Evolutionary conservation across 2,329 filamentous ascomycete species (phyloP).

Genomic region (Penicillium brasilianum): DNA sequence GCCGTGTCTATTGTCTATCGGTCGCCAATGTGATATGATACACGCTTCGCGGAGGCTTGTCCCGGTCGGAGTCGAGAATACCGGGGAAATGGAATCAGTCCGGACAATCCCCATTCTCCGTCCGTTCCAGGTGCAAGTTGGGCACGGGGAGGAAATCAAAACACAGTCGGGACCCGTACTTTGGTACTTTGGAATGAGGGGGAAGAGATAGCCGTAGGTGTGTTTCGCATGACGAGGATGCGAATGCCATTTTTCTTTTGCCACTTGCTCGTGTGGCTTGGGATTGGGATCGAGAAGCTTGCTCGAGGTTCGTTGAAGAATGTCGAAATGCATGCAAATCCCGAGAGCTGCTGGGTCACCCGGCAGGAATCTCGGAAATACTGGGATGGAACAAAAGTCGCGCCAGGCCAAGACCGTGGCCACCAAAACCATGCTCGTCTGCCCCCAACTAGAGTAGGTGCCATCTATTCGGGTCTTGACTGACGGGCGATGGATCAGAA

Average conservation of each 20-base stretch:
- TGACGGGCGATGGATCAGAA: constrained; percentile 43
- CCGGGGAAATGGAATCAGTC: constrained; percentile 9
- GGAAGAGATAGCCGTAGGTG: neutral
- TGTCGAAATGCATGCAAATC: constrained; percentile 5
- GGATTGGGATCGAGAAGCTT: neutral
- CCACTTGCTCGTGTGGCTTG: constrained; percentile 3
- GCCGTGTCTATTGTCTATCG: neutral
- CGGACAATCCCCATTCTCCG: neutral
- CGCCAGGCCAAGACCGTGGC: neutral
- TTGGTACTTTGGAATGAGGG: constrained; percentile 4
- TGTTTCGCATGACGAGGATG: neutral
- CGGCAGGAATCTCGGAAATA: neutral
- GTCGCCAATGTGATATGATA: constrained; percentile 19
- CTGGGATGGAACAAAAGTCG: neutral
- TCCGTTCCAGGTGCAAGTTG: neutral
- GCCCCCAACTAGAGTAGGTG: constrained; percentile 14
- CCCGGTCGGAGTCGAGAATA: constrained; percentile 2
- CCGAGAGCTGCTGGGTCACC: constrained; percentile 1
- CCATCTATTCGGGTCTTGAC: constrained; percentile 23
- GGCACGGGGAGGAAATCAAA: neutral
- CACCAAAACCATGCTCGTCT: neutral
- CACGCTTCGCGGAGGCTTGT: neutral
- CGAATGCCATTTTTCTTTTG: neutral
- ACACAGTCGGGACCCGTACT: neutral
- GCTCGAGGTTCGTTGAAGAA: constrained; percentile 5